A percentile compares a stretch with the other conserved stretches of the same genome.
Evolutionary conservation across 2,329 filamentous ascomycete species (phyloP).

Genomic region (Didymella segeticola): DNA sequence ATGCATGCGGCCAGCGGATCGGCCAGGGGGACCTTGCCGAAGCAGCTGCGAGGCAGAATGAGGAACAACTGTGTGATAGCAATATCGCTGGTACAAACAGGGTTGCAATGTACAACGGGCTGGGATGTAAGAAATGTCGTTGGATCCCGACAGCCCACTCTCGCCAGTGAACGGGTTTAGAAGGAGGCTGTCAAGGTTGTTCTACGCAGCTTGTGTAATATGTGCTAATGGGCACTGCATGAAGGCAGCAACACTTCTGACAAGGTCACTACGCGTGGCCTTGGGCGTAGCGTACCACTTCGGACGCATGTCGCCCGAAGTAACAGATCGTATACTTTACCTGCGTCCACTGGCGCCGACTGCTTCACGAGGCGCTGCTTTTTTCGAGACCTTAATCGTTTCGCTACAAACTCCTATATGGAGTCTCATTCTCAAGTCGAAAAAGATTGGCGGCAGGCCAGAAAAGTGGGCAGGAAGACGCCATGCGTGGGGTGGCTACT

Average conservation of each 20-base stretch:
- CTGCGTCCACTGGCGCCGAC: neutral
- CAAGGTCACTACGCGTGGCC: conserved; percentile 1
- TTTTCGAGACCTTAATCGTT: neutral
- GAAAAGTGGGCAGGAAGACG: neutral
- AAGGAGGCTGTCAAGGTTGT: neutral
- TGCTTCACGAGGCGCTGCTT: neutral
- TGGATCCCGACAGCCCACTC: neutral
- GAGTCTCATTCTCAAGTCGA: neutral
- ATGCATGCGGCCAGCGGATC: neutral
- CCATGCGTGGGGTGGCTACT: conserved; percentile 5
- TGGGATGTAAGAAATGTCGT: neutral
- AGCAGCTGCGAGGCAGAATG: neutral
- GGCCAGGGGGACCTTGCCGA: neutral
- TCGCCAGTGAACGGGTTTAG: neutral
- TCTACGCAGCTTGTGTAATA: neutral
- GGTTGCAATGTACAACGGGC: neutral
- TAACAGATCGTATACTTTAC: neutral
- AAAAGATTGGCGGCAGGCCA: neutral
- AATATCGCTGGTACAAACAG: neutral
- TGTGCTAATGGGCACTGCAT: neutral
- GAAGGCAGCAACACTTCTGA: neutral
- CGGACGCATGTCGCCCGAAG: neutral
- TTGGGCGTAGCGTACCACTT: neutral
- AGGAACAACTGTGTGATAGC: neutral
- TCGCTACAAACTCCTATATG: neutral